Evolutionary conservation across 2,329 filamentous ascomycete genomes (phyloP), one percentile per base, ranked within the genome.

Genomic region (Achaetomium macrosporum): DNA sequence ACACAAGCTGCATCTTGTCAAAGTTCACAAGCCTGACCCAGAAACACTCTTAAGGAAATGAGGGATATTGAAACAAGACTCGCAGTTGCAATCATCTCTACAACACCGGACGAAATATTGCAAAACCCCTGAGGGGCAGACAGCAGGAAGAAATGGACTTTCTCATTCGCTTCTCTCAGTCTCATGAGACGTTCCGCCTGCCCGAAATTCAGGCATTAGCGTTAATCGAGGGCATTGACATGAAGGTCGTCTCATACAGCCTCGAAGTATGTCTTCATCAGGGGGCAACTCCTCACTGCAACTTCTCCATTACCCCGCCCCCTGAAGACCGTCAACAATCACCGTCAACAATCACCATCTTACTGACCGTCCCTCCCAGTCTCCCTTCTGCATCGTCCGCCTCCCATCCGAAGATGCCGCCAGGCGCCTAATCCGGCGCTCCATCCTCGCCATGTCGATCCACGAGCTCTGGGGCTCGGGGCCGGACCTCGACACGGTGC

Each of bases 381-480:
- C 90, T 40, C 93, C 93, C 39, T 93, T 92, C 66, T 95, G 89
- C 67, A 74, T 95, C 54, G 77, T 96, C 47, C 77, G 76, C 45
- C 76, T 96, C 13, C 76, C 79, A 36, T 83, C 87, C 40, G 75
- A 78, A 57, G 74, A 77, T 19, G 81, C 82, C 19, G 90, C 90
- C 7, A 75, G 75, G 46, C 73, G 73, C 9, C 76, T 97, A 19
- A 77, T 95, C 45, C 74, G 76, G 46, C 85, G 92, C 57, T 90
- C 88, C 43, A 87, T 97, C 60, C 78, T 97, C 46, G 82, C 83
- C 20, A 88, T 90, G 70, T 84, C 82, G 42, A 87, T 97, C 59
- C 88, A 93, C 72, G 90, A 95, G 66, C 80, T 96, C 57, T 97
- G 93, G 92, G 92, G 87, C 16, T 73, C 75, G 35, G 91, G 87